Percentiles rank a stretch among this genome's conserved stretches.
phyloP scores from a whole-genome alignment of 2,329 filamentous ascomycete genomes.

The Fusarium haematococcum region DNA sequence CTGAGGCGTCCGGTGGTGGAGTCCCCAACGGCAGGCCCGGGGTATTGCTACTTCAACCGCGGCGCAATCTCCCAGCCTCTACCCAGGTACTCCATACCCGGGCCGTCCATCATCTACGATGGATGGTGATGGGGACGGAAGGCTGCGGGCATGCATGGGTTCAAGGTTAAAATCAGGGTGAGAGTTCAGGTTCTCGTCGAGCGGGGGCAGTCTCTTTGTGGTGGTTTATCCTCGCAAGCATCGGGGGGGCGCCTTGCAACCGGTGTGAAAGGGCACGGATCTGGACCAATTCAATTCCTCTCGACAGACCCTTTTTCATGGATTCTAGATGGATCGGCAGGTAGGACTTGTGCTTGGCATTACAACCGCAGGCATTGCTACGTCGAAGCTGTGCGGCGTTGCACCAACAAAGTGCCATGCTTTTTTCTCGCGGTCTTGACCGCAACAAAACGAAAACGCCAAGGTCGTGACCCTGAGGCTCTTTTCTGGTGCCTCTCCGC shows the following conservation, averaged over 20 bases:
- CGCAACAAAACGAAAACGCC: neutral
- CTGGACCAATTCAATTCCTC: constrained; percentile 8
- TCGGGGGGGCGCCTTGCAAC: constrained; percentile 19
- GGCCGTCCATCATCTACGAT: constrained; percentile 25
- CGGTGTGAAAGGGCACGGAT: constrained; percentile 20
- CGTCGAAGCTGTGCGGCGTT: constrained; percentile 21
- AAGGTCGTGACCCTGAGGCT: constrained; percentile 1
- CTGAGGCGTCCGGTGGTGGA: constrained; percentile 37
- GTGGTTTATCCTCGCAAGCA: constrained; percentile 11
- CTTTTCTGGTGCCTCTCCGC: constrained; percentile 6
- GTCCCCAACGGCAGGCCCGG: constrained; percentile 35
- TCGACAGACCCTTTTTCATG: neutral
- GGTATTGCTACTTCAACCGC: constrained; percentile 37
- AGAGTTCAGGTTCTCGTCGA: constrained; percentile 35
- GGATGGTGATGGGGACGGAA: constrained; percentile 1
- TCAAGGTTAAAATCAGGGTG: constrained; percentile 16
- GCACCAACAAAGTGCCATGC: constrained; percentile 13
- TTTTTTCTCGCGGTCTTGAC: neutral
- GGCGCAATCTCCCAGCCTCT: constrained; percentile 43
- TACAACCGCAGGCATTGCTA: constrained; percentile 3
- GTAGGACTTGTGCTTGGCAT: constrained; percentile 10
- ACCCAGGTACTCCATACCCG: constrained; percentile 28
- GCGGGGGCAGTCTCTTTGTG: constrained; percentile 27
- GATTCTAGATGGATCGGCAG: constrained; percentile 27
- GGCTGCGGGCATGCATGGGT: constrained; percentile 29